Conservation (phyloP, 1,284 basidiomycete species). For the Wallemia mellicola region DNA sequence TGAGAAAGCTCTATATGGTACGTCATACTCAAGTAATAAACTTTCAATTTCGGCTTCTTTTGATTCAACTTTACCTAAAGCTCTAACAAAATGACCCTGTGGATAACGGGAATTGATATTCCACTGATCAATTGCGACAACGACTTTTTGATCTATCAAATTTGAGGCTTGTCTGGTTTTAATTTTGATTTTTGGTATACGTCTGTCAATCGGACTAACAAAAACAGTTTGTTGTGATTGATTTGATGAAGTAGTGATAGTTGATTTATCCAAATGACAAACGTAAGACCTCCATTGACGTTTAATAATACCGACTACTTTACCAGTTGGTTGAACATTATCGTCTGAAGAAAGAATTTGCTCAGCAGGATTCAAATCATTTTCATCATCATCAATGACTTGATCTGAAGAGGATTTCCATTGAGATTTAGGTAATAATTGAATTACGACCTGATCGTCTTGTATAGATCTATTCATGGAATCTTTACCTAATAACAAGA, state of each 20-base stretch:
- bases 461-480: slow-evolving; percentile 88
- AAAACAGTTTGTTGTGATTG: slow-evolving; percentile 75
- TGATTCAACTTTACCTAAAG: slow-evolving; percentile 65
- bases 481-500: slow-evolving; percentile 62
- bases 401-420: slow-evolving; percentile 46
- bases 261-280: slow-evolving; percentile 71
- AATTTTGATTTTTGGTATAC: slow-evolving; percentile 74
- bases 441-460: slow-evolving; percentile 73
- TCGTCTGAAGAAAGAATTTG: slow-evolving; percentile 17
- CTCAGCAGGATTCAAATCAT: slow-evolving; percentile 19
- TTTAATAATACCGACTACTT: slow-evolving; percentile 70
- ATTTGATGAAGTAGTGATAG: slow-evolving; percentile 43
- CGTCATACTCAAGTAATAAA: slow-evolving; percentile 75
- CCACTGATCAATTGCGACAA: slow-evolving; percentile 87
- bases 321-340: slow-evolving; percentile 68
- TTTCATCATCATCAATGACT: slow-evolving; percentile 14
- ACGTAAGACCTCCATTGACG: slow-evolving; percentile 94
- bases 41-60: slow-evolving; percentile 94
- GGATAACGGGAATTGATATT: slow-evolving; percentile 62
- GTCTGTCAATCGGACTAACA: slow-evolving; percentile 70
- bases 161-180: slow-evolving; percentile 75
- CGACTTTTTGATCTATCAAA: slow-evolving; percentile 74
- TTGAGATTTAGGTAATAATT: slow-evolving; percentile 56
- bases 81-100: slow-evolving; percentile 86
- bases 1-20: slow-evolving; percentile 87